Conservation (phyloP, 176 grass and related monocot genomes). For the Musa acuminata region DNA sequence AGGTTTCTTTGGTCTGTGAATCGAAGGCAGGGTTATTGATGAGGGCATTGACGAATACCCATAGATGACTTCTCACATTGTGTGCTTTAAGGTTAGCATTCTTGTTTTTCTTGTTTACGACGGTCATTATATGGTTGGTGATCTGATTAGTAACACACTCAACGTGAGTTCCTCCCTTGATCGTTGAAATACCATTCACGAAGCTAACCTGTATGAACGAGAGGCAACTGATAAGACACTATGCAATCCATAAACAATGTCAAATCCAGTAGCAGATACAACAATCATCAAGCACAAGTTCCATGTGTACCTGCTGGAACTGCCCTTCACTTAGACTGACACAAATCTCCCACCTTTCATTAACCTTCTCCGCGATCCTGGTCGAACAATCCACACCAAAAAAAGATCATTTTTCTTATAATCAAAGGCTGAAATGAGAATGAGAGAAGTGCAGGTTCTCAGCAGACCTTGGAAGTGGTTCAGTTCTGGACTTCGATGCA, state of each 20-base stretch:
- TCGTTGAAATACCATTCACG: conserved; percentile 80
- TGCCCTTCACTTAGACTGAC: conserved; percentile 74
- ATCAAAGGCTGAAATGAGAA: background rate
- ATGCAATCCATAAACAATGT: background rate
- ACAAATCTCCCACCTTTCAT: conserved; percentile 88
- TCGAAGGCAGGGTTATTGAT: conserved; percentile 94
- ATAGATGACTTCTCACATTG: conserved; percentile 62
- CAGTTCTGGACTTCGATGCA: conserved; percentile 22
- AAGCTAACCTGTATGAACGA: conserved; percentile 63
- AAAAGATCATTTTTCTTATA: background rate
- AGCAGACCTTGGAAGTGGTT: conserved; percentile 30
- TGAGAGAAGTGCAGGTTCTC: background rate
- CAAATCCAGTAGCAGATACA: background rate
- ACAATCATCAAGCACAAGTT: background rate
- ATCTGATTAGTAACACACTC: conserved; percentile 79
- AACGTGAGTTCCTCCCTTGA: conserved; percentile 78
- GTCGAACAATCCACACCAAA: background rate
- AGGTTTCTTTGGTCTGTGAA: conserved; percentile 92
- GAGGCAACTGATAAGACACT: background rate
- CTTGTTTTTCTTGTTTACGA: conserved; percentile 93
- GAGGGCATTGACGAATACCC: conserved; percentile 88
- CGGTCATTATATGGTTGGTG: conserved; percentile 40
- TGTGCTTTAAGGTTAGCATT: conserved; percentile 73
- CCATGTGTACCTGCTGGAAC: conserved; percentile 61
- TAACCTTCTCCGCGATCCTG: conserved; percentile 44